Evolutionary conservation across 2,329 filamentous ascomycete species (phyloP).

Genomic region (Pyrenophora tritici-repentis): DNA sequence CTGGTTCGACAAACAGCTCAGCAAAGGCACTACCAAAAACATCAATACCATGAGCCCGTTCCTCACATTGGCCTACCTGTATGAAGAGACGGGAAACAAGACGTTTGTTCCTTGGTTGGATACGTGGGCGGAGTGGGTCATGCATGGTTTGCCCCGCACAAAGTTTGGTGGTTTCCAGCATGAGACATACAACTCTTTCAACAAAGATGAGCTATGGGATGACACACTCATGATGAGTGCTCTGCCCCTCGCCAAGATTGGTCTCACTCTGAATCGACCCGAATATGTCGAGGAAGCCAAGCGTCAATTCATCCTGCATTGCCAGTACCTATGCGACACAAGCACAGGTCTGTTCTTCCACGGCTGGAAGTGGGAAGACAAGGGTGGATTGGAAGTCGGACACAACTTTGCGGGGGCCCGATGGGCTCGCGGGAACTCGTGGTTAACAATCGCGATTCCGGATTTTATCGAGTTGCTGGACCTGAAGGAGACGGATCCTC

Average conservation of each 20-base stretch:
- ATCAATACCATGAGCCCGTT: constrained; percentile 86
- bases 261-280: constrained; percentile 68
- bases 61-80: constrained; percentile 75
- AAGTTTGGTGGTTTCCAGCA: constrained; percentile 75
- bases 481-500: constrained; percentile 62
- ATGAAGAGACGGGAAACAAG: constrained; percentile 71
- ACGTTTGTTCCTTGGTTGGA: constrained; percentile 79
- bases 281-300: constrained; percentile 80
- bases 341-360: constrained; percentile 77
- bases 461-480: constrained; percentile 78
- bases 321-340: constrained; percentile 77
- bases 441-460: constrained; percentile 82
- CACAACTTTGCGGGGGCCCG: constrained; percentile 62
- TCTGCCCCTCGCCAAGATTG: constrained; percentile 79
- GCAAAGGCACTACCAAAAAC: constrained; percentile 78
- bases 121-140: constrained; percentile 81
- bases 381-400: constrained; percentile 55
- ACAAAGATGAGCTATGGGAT: constrained; percentile 80
- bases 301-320: constrained; percentile 75
- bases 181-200: constrained; percentile 72
- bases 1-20: constrained; percentile 74
- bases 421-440: constrained; percentile 68
- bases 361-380: constrained; percentile 76
- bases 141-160: constrained; percentile 74
- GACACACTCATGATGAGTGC: constrained; percentile 91